Evolutionary conservation across 2,329 filamentous ascomycete genomes (phyloP).

Genomic region (Pseudogymnoascus sp.): DNA sequence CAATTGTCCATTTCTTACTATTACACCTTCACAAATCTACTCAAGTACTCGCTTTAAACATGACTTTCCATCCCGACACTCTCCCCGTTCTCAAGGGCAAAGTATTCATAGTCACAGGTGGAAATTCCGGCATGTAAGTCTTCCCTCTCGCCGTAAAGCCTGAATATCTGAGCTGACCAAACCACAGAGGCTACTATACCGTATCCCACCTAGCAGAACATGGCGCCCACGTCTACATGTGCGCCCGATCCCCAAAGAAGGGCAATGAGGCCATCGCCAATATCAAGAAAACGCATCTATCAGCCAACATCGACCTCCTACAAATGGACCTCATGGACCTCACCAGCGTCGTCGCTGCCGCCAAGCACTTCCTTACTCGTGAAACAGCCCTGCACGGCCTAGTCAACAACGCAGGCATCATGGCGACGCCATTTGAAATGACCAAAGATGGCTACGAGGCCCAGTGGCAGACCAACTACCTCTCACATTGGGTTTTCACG

Average conservation of each 20-base stretch:
- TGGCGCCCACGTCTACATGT: conserved; percentile 21
- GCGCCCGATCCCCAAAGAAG: conserved; percentile 17
- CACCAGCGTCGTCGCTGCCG: conserved; percentile 27
- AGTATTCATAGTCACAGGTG: conserved; percentile 37
- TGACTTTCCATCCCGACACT: conserved; percentile 33
- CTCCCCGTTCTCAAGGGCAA: conserved; percentile 36
- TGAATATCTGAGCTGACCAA: conserved; percentile 14
- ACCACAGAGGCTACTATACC: conserved; percentile 18
- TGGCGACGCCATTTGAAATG: conserved; percentile 28
- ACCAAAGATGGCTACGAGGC: conserved; percentile 33
- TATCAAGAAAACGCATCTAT: conserved; percentile 16
- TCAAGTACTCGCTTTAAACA: conserved; percentile 17
- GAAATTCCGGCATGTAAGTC: conserved; percentile 37
- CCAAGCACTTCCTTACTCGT: conserved; percentile 15
- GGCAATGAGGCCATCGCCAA: conserved; percentile 15
- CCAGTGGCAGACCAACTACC: conserved; percentile 26
- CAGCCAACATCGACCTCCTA: conserved; percentile 22
- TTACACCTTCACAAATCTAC: conserved; percentile 16
- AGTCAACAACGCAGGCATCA: conserved; percentile 34
- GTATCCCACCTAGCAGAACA: conserved; percentile 18
- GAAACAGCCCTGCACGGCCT: conserved; percentile 30
- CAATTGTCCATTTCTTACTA: conserved; percentile 13
- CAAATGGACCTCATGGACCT: conserved; percentile 31
- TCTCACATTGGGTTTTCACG: conserved; percentile 24
- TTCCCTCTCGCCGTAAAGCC: conserved; percentile 8